Conservation (phyloP, 176 grass and related monocot species). For the Cenchrus purpureus region DNA sequence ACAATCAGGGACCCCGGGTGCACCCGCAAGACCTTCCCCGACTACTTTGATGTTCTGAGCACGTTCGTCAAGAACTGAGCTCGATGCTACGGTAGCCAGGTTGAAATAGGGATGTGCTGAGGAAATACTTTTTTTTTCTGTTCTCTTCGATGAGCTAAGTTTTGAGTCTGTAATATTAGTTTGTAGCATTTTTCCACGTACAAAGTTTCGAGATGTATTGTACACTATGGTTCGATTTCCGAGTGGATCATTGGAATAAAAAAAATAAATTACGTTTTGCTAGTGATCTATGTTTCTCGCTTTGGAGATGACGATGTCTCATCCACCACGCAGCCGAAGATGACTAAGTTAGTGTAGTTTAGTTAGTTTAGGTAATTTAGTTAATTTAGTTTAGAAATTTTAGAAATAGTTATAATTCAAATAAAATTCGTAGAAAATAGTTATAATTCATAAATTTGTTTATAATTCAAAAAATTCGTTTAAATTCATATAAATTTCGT, state of each 20-base stretch:
- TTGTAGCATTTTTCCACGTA: conserved; percentile 3
- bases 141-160: conserved; percentile 12
- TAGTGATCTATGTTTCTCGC: too few species aligned
- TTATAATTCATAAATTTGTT: too few species aligned
- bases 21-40: conserved; percentile 96
- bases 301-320: too few species aligned
- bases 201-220: conserved; percentile 4
- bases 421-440: too few species aligned
- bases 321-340: too few species aligned
- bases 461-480: too few species aligned
- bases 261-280: conserved; percentile 8
- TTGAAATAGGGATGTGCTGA: conserved; percentile 9
- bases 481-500: too few species aligned
- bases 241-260: conserved; percentile 19
- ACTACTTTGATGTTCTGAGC: conserved; percentile 91
- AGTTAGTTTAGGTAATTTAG: too few species aligned
- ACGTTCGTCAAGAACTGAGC: conserved; percentile 74
- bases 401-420: too few species aligned
- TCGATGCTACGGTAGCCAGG: too few species aligned
- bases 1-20: conserved; percentile 87
- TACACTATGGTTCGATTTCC: background rate
- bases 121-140: background rate
- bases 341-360: too few species aligned
- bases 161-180: conserved; percentile 34
- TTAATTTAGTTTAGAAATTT: too few species aligned